These are phyloP conservation scores for Gossypium gossypioides DNA, from an alignment of 441 rosid species.

Conservation along the genomic window DNA sequence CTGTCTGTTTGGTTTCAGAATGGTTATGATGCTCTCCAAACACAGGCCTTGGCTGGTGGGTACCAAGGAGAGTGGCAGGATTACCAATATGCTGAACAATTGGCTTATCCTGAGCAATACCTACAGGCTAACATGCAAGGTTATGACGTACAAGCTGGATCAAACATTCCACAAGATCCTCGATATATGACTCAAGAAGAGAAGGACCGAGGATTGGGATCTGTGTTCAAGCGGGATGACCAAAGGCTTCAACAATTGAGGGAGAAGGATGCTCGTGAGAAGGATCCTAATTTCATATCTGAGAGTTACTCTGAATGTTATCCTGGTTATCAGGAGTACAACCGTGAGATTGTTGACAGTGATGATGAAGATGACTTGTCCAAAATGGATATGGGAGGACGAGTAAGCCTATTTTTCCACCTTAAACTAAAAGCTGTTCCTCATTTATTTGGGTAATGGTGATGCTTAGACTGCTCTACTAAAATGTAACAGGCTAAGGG, in stretches of 20 bases:
- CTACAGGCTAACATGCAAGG: slow-evolving; percentile 56
- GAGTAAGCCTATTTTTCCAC: slow-evolving; percentile 37
- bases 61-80: slow-evolving; percentile 90
- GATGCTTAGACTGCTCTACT: slow-evolving; percentile 5
- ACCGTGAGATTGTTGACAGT: slow-evolving; percentile 80
- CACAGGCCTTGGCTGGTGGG: slow-evolving; percentile 55
- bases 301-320: slow-evolving; percentile 97
- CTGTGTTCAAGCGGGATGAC: slow-evolving; percentile 95
- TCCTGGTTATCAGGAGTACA: slow-evolving; percentile 93
- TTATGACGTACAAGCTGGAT: slow-evolving; percentile 48
- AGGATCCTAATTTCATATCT: slow-evolving; percentile 84
- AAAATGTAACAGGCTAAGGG: slow-evolving; percentile 70
- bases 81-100: slow-evolving; percentile 75
- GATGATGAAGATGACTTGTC: slow-evolving; percentile 89
- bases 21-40: slow-evolving; percentile 65
- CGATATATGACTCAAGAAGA: slow-evolving; percentile 89
- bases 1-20: slow-evolving; percentile 35
- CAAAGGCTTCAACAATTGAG: slow-evolving; percentile 84
- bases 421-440: neutral
- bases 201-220: slow-evolving; percentile 92
- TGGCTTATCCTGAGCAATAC: slow-evolving; percentile 71
- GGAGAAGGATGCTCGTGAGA: slow-evolving; percentile 85
- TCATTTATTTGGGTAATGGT: neutral
- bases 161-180: slow-evolving; percentile 51
- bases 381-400: slow-evolving; percentile 98